Base-by-base conservation (phyloP, 371 early-diverging fungal genomes). In the Syncephalis fuscata region DNA sequence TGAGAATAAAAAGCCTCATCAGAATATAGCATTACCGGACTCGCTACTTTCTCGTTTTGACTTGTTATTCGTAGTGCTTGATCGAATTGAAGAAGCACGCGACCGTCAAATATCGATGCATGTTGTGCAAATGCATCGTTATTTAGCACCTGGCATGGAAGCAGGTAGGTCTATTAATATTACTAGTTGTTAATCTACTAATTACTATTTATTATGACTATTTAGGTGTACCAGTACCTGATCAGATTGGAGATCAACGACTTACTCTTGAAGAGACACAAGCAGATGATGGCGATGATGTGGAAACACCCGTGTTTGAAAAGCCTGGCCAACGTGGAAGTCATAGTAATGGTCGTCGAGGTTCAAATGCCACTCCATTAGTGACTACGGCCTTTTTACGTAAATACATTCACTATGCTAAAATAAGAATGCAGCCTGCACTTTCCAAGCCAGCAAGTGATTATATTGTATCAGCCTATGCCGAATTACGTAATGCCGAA, bases 1-100 rank as follows among this genome's bases (percentile, higher is more conserved):
- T 55, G 67, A 77, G 42, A 71, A 70, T 20, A 78, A 78, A 37
- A 71, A 77, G 25, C 86, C 92, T n/a, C 82, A 78, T 45, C 83
- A 89, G 53, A 99, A 99, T 68, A 95, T 98, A 56, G 89, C 88
- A n/a, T 73, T 99, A 15, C 99, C 99, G 0, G 91, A 85, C 60
- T 87, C 99, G 43, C 72, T 99, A 14, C 63, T 99, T 44, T 90
- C 92, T 24, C 86, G 99, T 66, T 99, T 99, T 66, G 99, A 99
- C 74, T 63, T 99, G 62, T 66, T 99, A 54, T 99, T 99, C 71
- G 75, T 99, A 26, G 90, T 98, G 19, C 76, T 92, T 16, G 99
- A 99, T 64, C 71, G 80, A 20, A 72, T 79, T 44, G 82, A 87
- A 52, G 84, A 86, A 49, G 74, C 75, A 17, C 75, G 77, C 49